Evolutionary conservation across 805 yeast species (phyloP), one percentile per base, ranked within the genome.

Genomic region (Ogataea trehalophila): DNA sequence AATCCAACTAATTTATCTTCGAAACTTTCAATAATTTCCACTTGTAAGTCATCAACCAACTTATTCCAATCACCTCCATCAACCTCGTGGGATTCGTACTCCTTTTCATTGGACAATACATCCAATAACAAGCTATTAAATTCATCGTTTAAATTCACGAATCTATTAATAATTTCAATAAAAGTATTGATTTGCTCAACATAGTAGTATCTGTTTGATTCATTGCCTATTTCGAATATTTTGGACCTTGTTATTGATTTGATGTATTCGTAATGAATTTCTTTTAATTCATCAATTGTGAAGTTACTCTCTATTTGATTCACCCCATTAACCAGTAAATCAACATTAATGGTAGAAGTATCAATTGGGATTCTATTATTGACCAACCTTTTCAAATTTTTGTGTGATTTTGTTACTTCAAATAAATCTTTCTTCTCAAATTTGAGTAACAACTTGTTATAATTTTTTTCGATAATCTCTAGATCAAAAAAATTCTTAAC

Each of bases 391-490:
- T 64, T 34, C 52, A 57, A 6, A 56, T 55, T 45, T 39, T 56
- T 26, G 41, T 47, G 35, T 33, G 49, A 48, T 23, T 49, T 44
- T 37, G 33, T 43, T 29, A 52, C 41, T 6, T 46, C 48, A 33
- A 43, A 54, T 11, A 50, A 45, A 15, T 37, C 45, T 20, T 47
- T 51, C 36, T 43, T 54, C 31, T 47, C 36, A 26, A 68, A 49
- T 13, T 43, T 44, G 6, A 61, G 61, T 38, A 68, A 58, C 35
- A 70, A 56, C 26, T 46, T 48, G 5, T 46, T 33, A 44, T 55
- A 68, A 47, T 65, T 72, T 22, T 60, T 58, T 35, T 77, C 80
- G 34, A 79, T 74, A 16, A 79, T 61, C 46, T 76, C 80, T 51
- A 61, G 69, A 17, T 74, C 68, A 17, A 79, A 65, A 51, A 70